Evolutionary conservation across 768 basidiomycete genomes (phyloP), one percentile per base, ranked within the genome.

Genomic region (Russula lepida): DNA sequence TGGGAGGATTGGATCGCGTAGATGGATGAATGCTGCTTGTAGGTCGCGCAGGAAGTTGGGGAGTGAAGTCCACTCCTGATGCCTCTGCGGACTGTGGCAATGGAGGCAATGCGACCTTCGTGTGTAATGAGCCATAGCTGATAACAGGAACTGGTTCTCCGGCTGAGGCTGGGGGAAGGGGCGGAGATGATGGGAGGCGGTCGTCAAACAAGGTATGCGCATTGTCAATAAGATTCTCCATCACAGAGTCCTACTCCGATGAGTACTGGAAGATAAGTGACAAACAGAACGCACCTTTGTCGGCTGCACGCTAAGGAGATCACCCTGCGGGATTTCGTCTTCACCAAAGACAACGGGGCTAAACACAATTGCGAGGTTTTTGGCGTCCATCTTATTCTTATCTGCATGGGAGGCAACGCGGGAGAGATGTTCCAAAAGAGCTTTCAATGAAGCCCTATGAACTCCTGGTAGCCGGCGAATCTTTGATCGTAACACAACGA

Each of bases 381-480:
- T 92, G 3, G 86, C 78, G 68, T 93, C 94, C 94, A 97, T 97
- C 73, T 95, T 95, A 70, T 95, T 97, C 70, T 81, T 84, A 28
- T 86, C 84, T 23, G 78, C 77, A 37, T 77, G 77, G 5, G 84
- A 75, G 3, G 84, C 81, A 15, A 97, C 84, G 15, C 86, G 80
- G 3, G 85, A 76, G 19, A 97, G 81, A 71, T 95, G 94, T 64
- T 95, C 93, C 21, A 95, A 72, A 28, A 95, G 69, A 9, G 85
- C 82, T 66, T 83, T 88, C 62, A 95, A 79, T 0, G 91, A 91
- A 6, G 88, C 86, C 67, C 92, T 89, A 68, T 95, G 94, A 41
- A 95, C 83, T 2, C 82, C 73, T 1, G 92, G 91, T 44, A 97
- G 72, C 54, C 93, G 78, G 50, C 92, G 84, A 65, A 95, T 88